Evolutionary conservation across 1,139 yeast species (phyloP), one percentile per base, ranked within the genome.

Genomic region (Candida sanyaensis): DNA sequence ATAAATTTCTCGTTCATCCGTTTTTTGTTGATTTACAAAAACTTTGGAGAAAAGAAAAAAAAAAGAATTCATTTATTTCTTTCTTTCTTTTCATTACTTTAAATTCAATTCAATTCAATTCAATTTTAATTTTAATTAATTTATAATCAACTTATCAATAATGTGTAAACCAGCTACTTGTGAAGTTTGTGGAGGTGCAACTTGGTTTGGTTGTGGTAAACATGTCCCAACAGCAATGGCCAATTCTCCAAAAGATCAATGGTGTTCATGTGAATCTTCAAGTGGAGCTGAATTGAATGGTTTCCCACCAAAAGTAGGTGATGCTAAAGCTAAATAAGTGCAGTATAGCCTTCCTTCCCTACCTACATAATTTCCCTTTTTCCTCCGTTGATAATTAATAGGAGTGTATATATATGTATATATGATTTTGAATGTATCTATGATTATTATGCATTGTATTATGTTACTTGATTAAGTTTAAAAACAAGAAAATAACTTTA

Each of bases 201-300:
- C 80, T 26, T 77, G 81, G 80, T 56, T 57, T 43, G 81, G 81
- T 21, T 77, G 81, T 59, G 81, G 81, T 2, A 47, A 56, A 37
- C 81, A 77, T 52, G 64, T 76, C 38, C 69, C 77, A 7, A 37
- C 56, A 1, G 78, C 78, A 17, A 71, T 77, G 78, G 54, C 57
- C 21, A 50, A 55, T 5, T 58, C 62, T 11, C 69, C 77, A 10
- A 65, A 66, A 48, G 67, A 61, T 5, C 52, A 68, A 37, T 75
- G 79, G 71, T 68, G 73, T 48, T 59, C 61, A 11, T 68, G 73
- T 53, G 57, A 55, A 43, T 53, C 58, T 21, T 46, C 50, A 21
- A 51, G 51, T 46, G 61, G 61, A 29, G 48, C 54, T 17, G 55
- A 51, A 17, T 45, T 52, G 29, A 46, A 49, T 32, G 58, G 54